A percentile compares a stretch with the other conserved stretches of the same genome.
Evolutionary conservation across 2,329 filamentous ascomycete genomes (phyloP).

Genomic region (Pyricularia sp.): DNA sequence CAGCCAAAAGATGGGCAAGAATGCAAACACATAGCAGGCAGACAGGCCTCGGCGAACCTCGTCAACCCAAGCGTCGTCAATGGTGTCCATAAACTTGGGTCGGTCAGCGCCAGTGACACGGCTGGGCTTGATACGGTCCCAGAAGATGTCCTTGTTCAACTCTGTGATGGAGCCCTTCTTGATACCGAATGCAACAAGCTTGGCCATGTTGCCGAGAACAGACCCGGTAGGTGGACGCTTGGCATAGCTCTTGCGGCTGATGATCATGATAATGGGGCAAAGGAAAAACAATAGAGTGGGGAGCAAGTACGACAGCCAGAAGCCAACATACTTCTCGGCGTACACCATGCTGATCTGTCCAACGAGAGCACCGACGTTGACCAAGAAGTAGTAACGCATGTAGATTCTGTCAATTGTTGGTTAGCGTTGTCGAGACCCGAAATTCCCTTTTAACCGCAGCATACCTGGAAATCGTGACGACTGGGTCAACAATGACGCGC

Average conservation of each 20-base stretch:
- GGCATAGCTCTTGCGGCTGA: conserved; percentile 49
- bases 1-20: conserved; percentile 54
- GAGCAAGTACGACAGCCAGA: conserved; percentile 63
- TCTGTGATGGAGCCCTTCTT: conserved; percentile 49
- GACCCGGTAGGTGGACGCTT: conserved; percentile 54
- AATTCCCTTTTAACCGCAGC: background rate
- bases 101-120: conserved; percentile 43
- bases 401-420: conserved; percentile 41
- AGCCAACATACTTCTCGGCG: conserved; percentile 65
- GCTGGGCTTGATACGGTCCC: conserved; percentile 54
- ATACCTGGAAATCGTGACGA: conserved; percentile 46
- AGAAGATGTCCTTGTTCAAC: conserved; percentile 23
- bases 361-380: conserved; percentile 59
- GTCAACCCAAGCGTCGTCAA: conserved; percentile 18
- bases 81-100: conserved; percentile 55
- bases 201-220: conserved; percentile 55
- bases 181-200: conserved; percentile 51
- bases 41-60: conserved; percentile 57
- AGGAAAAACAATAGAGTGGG: conserved; percentile 56
- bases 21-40: conserved; percentile 61
- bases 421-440: background rate
- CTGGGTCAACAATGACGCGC: conserved; percentile 62
- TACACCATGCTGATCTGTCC: conserved; percentile 62
- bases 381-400: conserved; percentile 55
- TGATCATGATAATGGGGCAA: conserved; percentile 53